These are phyloP conservation scores for Ceratobasidium sp. DNA, from an alignment of 1,284 basidiomycete genomes.

Conservation along the genomic window DNA sequence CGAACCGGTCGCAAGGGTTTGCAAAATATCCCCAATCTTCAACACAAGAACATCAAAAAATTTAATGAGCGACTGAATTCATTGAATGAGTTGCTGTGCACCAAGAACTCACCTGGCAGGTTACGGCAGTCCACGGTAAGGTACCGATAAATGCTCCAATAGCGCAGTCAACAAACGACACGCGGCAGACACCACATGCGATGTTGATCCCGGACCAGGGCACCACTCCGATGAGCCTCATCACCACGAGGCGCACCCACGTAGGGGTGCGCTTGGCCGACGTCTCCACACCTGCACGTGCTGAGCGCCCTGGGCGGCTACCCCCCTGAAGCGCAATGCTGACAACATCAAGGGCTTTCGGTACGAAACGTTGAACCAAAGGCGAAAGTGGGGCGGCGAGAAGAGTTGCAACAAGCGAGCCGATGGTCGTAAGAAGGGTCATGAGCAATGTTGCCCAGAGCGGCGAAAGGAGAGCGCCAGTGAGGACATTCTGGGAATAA, in stretches of 20 bases:
- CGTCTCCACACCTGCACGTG: slow-evolving; percentile 57
- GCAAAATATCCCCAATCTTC: slow-evolving; percentile 85
- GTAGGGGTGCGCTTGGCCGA: slow-evolving; percentile 64
- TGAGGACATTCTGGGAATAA: slow-evolving; percentile 81
- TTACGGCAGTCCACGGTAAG: slow-evolving; percentile 85
- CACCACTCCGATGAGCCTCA: slow-evolving; percentile 89
- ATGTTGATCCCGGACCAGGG: slow-evolving; percentile 96
- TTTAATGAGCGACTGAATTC: not conserved
- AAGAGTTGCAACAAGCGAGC: slow-evolving; percentile 83
- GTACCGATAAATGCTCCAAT: slow-evolving; percentile 85
- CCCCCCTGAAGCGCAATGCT: slow-evolving; percentile 73
- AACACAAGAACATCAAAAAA: slow-evolving; percentile 29
- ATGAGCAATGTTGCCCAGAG: slow-evolving; percentile 82
- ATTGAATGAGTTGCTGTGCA: too few relatives aligned
- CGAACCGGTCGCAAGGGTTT: slow-evolving; percentile 69
- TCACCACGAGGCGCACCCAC: slow-evolving; percentile 87
- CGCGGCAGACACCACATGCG: slow-evolving; percentile 91
- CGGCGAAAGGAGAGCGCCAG: slow-evolving; percentile 87
- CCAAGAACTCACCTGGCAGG: slow-evolving; percentile 74
- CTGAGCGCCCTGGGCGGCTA: slow-evolving; percentile 55
- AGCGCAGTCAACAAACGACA: slow-evolving; percentile 79
- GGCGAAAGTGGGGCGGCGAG: slow-evolving; percentile 88
- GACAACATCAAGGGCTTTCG: slow-evolving; percentile 85
- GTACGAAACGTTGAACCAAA: slow-evolving; percentile 82
- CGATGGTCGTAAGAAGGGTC: slow-evolving; percentile 84